Evolutionary conservation across 2,329 filamentous ascomycete genomes (phyloP).

Genomic region (Colletotrichum truncatum): DNA sequence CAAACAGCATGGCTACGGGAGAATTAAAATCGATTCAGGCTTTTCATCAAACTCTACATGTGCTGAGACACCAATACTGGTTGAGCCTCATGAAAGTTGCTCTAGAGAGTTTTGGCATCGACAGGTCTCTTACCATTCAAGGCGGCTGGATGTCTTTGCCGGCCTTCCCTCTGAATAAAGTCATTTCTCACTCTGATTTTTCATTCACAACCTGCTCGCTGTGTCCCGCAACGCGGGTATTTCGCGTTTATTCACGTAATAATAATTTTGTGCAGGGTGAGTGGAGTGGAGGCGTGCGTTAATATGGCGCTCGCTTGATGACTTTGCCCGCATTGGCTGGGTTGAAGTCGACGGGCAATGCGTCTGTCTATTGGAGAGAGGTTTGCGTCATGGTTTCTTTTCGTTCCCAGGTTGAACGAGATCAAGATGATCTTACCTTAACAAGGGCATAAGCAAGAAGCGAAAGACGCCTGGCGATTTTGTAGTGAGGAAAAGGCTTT

Average conservation of each 20-base stretch:
- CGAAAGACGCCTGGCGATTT: not conserved
- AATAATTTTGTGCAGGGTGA: slow-evolving; percentile 18
- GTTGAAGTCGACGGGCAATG: not conserved
- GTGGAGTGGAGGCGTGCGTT: slow-evolving; percentile 6
- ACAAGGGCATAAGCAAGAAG: not conserved
- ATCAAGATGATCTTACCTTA: not conserved
- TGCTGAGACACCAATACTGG: not conserved
- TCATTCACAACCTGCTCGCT: not conserved
- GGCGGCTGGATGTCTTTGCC: too few species aligned
- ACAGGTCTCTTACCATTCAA: too few species aligned
- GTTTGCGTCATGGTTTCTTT: slow-evolving; percentile 11
- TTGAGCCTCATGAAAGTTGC: not conserved
- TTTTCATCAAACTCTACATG: not conserved
- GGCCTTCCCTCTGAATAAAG: too few species aligned
- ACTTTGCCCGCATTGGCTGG: slow-evolving; percentile 19
- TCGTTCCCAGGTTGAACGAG: not conserved
- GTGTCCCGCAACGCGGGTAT: not conserved
- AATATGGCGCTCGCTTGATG: slow-evolving; percentile 28
- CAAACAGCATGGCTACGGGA: not conserved
- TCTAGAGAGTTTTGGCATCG: not conserved
- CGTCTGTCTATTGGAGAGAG: too few species aligned
- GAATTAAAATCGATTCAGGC: not conserved
- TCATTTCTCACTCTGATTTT: too few species aligned
- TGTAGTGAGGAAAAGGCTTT: not conserved
- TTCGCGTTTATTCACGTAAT: slow-evolving; percentile 8